Evolutionary conservation across 805 yeast species (phyloP).

Genomic region (Ogataea chonburiensis): DNA sequence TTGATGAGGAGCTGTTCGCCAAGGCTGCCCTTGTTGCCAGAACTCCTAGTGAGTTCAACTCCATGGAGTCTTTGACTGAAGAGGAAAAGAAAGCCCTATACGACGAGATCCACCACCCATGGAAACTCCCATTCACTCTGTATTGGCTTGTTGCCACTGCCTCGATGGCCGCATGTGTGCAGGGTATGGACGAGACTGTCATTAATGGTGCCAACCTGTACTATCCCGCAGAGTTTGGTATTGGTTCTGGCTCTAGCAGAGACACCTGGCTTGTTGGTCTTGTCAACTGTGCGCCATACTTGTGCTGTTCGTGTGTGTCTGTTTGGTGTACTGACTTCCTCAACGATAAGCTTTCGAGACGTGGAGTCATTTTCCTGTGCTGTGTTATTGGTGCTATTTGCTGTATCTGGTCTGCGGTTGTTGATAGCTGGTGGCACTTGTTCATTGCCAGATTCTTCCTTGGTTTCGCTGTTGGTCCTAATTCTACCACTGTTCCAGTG

Average conservation of each 20-base stretch:
- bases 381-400: slow-evolving; percentile 58
- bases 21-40: slow-evolving; percentile 68
- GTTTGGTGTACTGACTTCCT: slow-evolving; percentile 65
- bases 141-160: slow-evolving; percentile 59
- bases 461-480: slow-evolving; percentile 38
- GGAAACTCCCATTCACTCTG: slow-evolving; percentile 46
- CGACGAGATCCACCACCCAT: slow-evolving; percentile 46
- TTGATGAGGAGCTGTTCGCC: slow-evolving; percentile 61
- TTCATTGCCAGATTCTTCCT: slow-evolving; percentile 45
- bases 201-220: slow-evolving; percentile 69
- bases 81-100: slow-evolving; percentile 54
- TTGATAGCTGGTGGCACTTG: slow-evolving; percentile 63
- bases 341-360: slow-evolving; percentile 59
- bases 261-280: slow-evolving; percentile 61
- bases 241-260: slow-evolving; percentile 45
- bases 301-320: slow-evolving; percentile 58
- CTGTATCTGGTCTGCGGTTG: slow-evolving; percentile 70
- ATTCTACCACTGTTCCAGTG: slow-evolving; percentile 39
- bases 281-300: slow-evolving; percentile 68
- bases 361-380: slow-evolving; percentile 64
- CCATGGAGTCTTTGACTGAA: slow-evolving; percentile 52
- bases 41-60: slow-evolving; percentile 52
- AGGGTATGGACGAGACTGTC: slow-evolving; percentile 79
- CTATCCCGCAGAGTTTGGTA: slow-evolving; percentile 56
- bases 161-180: slow-evolving; percentile 76